Base-by-base conservation (phyloP, 1,139 yeast genomes). In the Blastobotrys capitulatus region DNA sequence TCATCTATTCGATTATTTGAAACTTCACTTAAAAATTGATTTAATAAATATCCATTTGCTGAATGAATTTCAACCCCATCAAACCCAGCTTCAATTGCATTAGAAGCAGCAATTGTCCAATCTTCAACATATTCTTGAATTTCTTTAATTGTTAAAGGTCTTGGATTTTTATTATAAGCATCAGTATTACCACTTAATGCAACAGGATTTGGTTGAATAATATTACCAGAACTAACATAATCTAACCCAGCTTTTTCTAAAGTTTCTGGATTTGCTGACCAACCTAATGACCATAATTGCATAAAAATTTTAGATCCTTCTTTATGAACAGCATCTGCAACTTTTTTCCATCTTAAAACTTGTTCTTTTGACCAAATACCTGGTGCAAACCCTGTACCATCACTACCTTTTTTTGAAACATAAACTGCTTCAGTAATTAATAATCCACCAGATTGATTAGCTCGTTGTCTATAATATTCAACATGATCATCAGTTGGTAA, bases 51-150 rank as follows among this genome's bases (percentile, higher is more conserved):
- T 12, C 88, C 88, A 65, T 83, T 81, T n/a, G 88, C 90, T 46
- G 70, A 70, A 61, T 83, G 90, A 49, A 84, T 62, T 65, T 84
- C 87, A 34, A 84, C 76, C 57, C 80, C 81, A 62, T 84, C 90
- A 52, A 82, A 81, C 10, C 87, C 87, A 3, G 83, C 82, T 8
- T 62, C 69, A 35, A 77, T 49, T 0, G 80, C 75, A 46, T 69
- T 69, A 55, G 66, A 67, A 22, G 79, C 79, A 8, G 79, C 79
- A 5, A 57, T 53, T 1, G 67, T 69, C 50, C 61, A 75, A 22
- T 61, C 59, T 47, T 66, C 56, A 37, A 73, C 64, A 41, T 67
- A 58, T 27, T 63, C 59, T 42, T 69, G 59, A 54, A 78, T 65
- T 51, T 76, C 80, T 22, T 65, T 68, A 25, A 57, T 56, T 10